Conservation (phyloP, 805 yeast species). For the Kodamaea restingae region DNA sequence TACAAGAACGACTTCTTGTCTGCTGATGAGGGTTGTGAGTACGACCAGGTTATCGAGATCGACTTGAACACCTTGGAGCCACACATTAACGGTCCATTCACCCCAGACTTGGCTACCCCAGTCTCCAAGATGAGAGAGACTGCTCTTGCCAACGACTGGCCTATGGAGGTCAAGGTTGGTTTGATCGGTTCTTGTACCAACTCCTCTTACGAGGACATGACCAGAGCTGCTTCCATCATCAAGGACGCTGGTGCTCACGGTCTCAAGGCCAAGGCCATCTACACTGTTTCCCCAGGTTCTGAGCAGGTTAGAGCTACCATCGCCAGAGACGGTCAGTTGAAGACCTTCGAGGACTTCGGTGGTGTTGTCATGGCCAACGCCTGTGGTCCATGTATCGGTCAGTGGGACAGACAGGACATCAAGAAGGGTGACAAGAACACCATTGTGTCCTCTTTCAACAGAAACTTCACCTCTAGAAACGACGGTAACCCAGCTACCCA, state of each 20-base stretch:
- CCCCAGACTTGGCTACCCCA: slow-evolving; percentile 96
- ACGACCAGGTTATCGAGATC: slow-evolving; percentile 89
- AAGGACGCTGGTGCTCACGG: slow-evolving; percentile 85
- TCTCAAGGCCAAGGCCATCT: slow-evolving; percentile 79
- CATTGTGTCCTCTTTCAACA: slow-evolving; percentile 94
- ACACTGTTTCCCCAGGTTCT: slow-evolving; percentile 95
- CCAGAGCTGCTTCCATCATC: slow-evolving; percentile 88
- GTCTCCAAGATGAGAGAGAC: slow-evolving; percentile 74
- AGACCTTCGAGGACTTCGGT: slow-evolving; percentile 79
- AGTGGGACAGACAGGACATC: slow-evolving; percentile 94
- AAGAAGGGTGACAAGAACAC: slow-evolving; percentile 95
- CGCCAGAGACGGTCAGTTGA: slow-evolving; percentile 87
- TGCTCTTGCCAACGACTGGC: slow-evolving; percentile 78
- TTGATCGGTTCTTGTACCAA: slow-evolving; percentile 97
- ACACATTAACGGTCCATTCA: slow-evolving; percentile 95
- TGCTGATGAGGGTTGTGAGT: slow-evolving; percentile 86
- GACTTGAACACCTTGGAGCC: slow-evolving; percentile 87
- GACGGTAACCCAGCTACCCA: slow-evolving; percentile 97
- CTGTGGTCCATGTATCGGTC: slow-evolving; percentile 99
- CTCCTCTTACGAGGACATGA: slow-evolving; percentile 98
- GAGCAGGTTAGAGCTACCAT: slow-evolving; percentile 97
- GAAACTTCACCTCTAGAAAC: slow-evolving; percentile 96
- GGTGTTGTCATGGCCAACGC: slow-evolving; percentile 95
- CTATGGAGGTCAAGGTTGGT: slow-evolving; percentile 81
- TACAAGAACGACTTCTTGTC: slow-evolving; percentile 58